These are phyloP conservation scores for Blastobotrys persicus DNA, from an alignment of 1,139 yeast species.

Conservation along the genomic window DNA sequence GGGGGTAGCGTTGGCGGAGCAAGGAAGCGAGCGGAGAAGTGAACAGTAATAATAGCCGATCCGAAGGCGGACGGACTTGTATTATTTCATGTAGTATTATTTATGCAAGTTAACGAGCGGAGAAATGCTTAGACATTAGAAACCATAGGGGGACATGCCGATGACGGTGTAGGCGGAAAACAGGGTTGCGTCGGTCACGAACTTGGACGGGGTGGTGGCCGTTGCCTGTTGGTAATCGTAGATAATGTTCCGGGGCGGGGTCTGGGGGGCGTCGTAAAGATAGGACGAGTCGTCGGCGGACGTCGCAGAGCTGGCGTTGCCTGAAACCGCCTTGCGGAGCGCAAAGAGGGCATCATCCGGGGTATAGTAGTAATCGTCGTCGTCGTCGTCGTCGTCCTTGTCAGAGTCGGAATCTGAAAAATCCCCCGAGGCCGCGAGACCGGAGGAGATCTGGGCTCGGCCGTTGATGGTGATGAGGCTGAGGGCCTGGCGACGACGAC, in stretches of 20 bases:
- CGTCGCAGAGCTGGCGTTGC: neutral
- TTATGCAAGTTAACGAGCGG: neutral
- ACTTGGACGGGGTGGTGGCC: constrained; percentile 8
- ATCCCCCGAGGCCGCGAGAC: neutral
- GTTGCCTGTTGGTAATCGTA: neutral
- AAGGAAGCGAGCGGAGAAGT: neutral
- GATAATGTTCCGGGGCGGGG: constrained; percentile 3
- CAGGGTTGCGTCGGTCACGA: constrained; percentile 2
- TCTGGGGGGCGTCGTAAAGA: constrained; percentile 6
- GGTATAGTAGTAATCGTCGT: constrained; percentile 6
- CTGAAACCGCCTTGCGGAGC: neutral
- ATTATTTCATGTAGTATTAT: neutral
- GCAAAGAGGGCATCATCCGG: constrained; percentile 5
- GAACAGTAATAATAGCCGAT: neutral
- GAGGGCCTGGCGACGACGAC: neutral
- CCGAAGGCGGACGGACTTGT: neutral
- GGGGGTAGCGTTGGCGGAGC: neutral
- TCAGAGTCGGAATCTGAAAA: neutral
- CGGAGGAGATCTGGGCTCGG: constrained; percentile 1
- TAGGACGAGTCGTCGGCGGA: neutral
- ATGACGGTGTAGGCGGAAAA: constrained; percentile 8
- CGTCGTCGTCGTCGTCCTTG: constrained; percentile 1
- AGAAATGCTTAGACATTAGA: neutral
- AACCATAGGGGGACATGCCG: constrained; percentile 8
- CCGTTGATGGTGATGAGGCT: constrained; percentile 5